Conservation (phyloP, 352 stramenopile species). For the Aphanomyces cochlioides region DNA sequence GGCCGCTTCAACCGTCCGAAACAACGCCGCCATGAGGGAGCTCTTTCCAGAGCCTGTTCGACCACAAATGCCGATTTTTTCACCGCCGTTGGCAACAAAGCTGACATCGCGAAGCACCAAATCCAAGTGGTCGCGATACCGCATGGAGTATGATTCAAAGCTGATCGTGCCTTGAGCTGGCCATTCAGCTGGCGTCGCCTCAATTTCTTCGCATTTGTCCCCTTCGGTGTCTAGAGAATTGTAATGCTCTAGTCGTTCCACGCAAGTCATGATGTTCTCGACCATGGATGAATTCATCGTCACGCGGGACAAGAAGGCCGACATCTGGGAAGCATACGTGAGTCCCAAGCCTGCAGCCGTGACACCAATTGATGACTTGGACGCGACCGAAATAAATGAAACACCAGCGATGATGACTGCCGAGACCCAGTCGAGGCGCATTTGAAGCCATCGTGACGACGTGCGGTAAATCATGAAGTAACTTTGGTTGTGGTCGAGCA, state of each 20-base stretch:
- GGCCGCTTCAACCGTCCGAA: conserved; percentile 58
- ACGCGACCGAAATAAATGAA: conserved; percentile 80
- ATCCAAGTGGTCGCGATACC: conserved; percentile 48
- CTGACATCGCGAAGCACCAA: conserved; percentile 40
- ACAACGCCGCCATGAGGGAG: conserved; percentile 64
- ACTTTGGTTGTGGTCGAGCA: conserved; percentile 60
- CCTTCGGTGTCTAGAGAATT: conserved; percentile 1
- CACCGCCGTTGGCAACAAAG: conserved; percentile 55
- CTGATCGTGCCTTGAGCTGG: conserved; percentile 55
- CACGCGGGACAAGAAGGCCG: conserved; percentile 85
- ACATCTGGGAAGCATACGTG: conserved; percentile 91
- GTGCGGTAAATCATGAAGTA: conserved; percentile 89
- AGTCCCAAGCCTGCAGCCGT: conserved; percentile 76
- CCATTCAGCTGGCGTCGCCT: conserved; percentile 34
- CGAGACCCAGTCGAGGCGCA: conserved; percentile 59
- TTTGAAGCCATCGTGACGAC: conserved; percentile 15
- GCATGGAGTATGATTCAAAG: conserved; percentile 61
- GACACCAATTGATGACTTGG: conserved; percentile 48
- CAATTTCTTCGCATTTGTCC: too few relatives aligned
- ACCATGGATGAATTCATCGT: conserved; percentile 35
- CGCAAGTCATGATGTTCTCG: conserved; percentile 93
- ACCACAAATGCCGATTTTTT: conserved; percentile 77
- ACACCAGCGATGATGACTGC: conserved; percentile 88
- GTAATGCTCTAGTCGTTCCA: conserved; percentile 77
- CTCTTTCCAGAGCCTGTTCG: conserved; percentile 63